These are phyloP conservation scores for Maudiozyma pseudohumilis DNA, from an alignment of 805 yeast species.

Conservation along the genomic window DNA sequence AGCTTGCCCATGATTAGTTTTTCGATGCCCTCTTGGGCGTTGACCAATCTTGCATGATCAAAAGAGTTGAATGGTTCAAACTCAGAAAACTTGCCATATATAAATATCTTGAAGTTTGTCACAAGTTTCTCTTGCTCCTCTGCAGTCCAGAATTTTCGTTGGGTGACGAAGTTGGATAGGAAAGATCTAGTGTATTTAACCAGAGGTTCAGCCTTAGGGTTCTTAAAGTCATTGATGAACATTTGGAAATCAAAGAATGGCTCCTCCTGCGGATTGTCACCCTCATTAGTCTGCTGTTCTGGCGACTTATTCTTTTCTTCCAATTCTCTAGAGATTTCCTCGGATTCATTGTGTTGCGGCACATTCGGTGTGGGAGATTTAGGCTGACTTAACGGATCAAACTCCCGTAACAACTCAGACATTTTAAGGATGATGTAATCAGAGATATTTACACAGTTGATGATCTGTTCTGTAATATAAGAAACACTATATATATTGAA, in stretches of 20 bases:
- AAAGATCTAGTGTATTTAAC: slow-evolving; percentile 81
- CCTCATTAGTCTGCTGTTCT: slow-evolving; percentile 7
- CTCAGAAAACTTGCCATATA: slow-evolving; percentile 48
- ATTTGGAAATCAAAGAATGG: slow-evolving; percentile 69
- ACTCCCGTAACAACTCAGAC: slow-evolving; percentile 7
- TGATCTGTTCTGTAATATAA: neutral
- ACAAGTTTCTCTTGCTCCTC: slow-evolving; percentile 72
- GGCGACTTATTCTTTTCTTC: neutral
- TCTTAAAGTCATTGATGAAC: slow-evolving; percentile 61
- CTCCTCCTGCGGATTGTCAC: too few relatives aligned
- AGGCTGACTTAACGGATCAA: slow-evolving; percentile 8
- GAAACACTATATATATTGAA: too few relatives aligned
- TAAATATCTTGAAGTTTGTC: slow-evolving; percentile 65
- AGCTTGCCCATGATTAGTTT: slow-evolving; percentile 84
- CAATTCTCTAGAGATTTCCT: neutral
- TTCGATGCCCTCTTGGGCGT: slow-evolving; percentile 85
- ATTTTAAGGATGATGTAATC: neutral
- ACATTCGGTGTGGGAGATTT: neutral
- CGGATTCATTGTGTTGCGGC: neutral
- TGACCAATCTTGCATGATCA: slow-evolving; percentile 49
- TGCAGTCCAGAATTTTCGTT: slow-evolving; percentile 57
- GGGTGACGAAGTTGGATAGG: slow-evolving; percentile 51
- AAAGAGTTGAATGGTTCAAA: slow-evolving; percentile 69
- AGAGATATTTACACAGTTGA: neutral
- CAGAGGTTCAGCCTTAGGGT: slow-evolving; percentile 76